These are phyloP conservation scores for Solanum gandarillasii DNA, from an alignment of 257 asterid species.

Conservation along the genomic window DNA sequence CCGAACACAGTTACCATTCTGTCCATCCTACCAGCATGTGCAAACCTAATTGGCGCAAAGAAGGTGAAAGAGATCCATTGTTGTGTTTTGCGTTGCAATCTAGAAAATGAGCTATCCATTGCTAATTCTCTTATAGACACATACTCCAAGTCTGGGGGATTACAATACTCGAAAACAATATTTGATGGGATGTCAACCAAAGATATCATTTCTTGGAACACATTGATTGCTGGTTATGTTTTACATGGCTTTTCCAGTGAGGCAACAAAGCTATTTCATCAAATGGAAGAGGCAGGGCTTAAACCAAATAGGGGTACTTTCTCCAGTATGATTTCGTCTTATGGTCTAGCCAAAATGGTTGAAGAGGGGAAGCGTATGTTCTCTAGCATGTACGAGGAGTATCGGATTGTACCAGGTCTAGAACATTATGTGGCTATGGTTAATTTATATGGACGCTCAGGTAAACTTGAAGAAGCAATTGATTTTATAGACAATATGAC, in stretches of 20 bases:
- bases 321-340: slow-evolving; percentile 52
- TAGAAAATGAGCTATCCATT: slow-evolving; percentile 51
- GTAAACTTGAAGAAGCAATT: slow-evolving; percentile 56
- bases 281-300: slow-evolving; percentile 32
- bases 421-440: slow-evolving; percentile 72
- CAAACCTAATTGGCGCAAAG: slow-evolving; percentile 44
- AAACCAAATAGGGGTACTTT: slow-evolving; percentile 63
- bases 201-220: slow-evolving; percentile 75
- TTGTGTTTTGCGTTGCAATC: slow-evolving; percentile 33
- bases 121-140: slow-evolving; percentile 57
- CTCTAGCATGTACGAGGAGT: slow-evolving; percentile 35
- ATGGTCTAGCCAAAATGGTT: slow-evolving; percentile 56
- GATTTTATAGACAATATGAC: slow-evolving; percentile 37
- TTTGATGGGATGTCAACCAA: slow-evolving; percentile 39
- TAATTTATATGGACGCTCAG: slow-evolving; percentile 58
- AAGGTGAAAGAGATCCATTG: slow-evolving; percentile 80
- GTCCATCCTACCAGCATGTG: slow-evolving; percentile 70
- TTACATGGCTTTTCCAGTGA: slow-evolving; percentile 37
- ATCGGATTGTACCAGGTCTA: slow-evolving; percentile 34
- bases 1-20: slow-evolving; percentile 66
- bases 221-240: slow-evolving; percentile 52
- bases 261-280: slow-evolving; percentile 51
- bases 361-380: slow-evolving; percentile 40
- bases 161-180: slow-evolving; percentile 39
- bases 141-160: slow-evolving; percentile 55